Evolutionary conservation across 805 yeast genomes (phyloP), one percentile per base, ranked within the genome.

Genomic region (Lipomyces orientalis): DNA sequence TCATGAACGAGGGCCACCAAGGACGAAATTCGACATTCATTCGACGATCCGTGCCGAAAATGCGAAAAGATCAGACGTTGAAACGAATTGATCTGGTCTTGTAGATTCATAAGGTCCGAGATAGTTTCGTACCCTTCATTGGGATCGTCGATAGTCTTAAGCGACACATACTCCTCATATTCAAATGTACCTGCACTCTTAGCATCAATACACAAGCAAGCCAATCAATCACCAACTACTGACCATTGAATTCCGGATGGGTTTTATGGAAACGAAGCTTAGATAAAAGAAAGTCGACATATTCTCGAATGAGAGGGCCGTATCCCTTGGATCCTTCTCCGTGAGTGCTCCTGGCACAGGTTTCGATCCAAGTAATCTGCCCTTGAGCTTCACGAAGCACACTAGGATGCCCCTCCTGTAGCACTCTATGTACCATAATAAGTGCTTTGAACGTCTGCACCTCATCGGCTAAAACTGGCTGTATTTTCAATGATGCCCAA

Each of bases 351-450:
- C 92, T 83, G 1, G 88, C 89, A 65, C 95, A 81, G 19, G 93
- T 85, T 64, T 88, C 86, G 59, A 94, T 82, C 88, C 96, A 94
- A 62, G 87, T 90, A 61, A 87, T 81, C 76, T 93, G 91, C 69
- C 87, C 83, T 74, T 87, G 90, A 1, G 92, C 98, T 74, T 92
- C 97, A 61, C 86, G 83, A 74, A 94, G 80, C 5, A 91, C 88
- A 34, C 91, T 85, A 14, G 92, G 92, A 77, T 94, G 98, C n/a
- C 99, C 99, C 79, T 94, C 99, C 77, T 95, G 98, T n/a, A 94
- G 80, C 5, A 95, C 94, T 75, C 94, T 93, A 75, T 94, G 98
- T 59, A 93, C 84, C 71, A 91, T 84, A 63, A 93, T 90, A 75
- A 95, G 81, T 16, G 96, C 88, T 77, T 94, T 94, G 81, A 93